Percentiles rank a stretch among this genome's conserved stretches.
Evolutionary conservation across 1,284 basidiomycete species (phyloP).

Genomic region (Ganoderma multipileum): DNA sequence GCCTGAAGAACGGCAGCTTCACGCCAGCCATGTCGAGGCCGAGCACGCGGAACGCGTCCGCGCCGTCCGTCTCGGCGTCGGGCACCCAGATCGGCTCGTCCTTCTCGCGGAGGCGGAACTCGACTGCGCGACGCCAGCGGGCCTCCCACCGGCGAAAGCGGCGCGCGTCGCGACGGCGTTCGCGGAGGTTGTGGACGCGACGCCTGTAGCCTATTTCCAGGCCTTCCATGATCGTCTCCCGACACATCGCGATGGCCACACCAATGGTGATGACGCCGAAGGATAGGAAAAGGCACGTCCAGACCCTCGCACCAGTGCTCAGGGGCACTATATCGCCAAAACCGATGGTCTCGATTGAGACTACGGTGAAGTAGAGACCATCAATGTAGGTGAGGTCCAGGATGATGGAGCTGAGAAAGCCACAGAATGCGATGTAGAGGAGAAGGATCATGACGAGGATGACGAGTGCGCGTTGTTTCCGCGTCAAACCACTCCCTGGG

Average conservation of each 20-base stretch:
- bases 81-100: conserved; percentile 59
- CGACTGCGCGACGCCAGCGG: conserved; percentile 64
- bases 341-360: conserved; percentile 78
- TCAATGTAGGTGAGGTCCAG: conserved; percentile 69
- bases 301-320: conserved; percentile 56
- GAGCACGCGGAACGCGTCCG: conserved; percentile 33
- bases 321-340: conserved; percentile 79
- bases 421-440: conserved; percentile 76
- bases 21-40: conserved; percentile 26
- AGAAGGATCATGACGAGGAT: conserved; percentile 80
- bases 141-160: conserved; percentile 47
- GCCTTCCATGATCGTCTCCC: conserved; percentile 77
- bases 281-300: conserved; percentile 62
- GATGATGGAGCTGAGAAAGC: conserved; percentile 65
- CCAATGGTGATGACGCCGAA: conserved; percentile 71
- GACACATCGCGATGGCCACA: conserved; percentile 68
- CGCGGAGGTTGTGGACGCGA: conserved; percentile 51
- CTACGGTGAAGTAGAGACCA: conserved; percentile 73
- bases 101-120: conserved; percentile 60
- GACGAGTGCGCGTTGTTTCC: conserved; percentile 80
- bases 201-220: conserved; percentile 66
- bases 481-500: conserved; percentile 76
- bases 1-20: conserved; percentile 20
- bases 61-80: conserved; percentile 35
- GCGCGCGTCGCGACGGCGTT: conserved; percentile 47